A percentile compares a stretch with the other conserved stretches of the same genome.
Evolutionary conservation across 768 basidiomycete genomes (phyloP).

Genomic region (Trametes villosa): DNA sequence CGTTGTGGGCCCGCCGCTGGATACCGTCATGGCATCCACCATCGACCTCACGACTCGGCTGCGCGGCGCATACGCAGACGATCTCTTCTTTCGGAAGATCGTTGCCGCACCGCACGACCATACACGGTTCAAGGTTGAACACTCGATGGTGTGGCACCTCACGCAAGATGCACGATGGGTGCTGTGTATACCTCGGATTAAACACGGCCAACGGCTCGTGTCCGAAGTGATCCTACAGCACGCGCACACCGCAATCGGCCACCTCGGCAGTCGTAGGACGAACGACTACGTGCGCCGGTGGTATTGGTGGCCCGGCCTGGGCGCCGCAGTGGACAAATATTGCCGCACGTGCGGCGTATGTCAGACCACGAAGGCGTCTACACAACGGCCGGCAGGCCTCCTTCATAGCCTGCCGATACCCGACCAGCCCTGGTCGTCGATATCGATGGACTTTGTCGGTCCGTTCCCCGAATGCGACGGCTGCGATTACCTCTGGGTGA

Average conservation of each 20-base stretch:
- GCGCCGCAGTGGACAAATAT: slow-evolving; percentile 22
- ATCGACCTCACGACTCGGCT: too few relatives aligned
- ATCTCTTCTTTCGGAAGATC: too few relatives aligned
- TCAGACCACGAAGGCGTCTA: slow-evolving; percentile 22
- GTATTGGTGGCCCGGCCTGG: slow-evolving; percentile 42
- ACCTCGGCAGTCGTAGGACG: slow-evolving; percentile 36
- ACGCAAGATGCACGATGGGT: too few relatives aligned
- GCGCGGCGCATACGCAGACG: too few relatives aligned
- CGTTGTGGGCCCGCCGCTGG: too few relatives aligned
- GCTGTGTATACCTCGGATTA: neutral
- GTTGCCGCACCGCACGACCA: too few relatives aligned
- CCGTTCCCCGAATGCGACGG: slow-evolving; percentile 36
- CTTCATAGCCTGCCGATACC: slow-evolving; percentile 38
- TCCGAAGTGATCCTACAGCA: slow-evolving; percentile 30
- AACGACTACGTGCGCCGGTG: slow-evolving; percentile 36
- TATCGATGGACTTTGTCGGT: slow-evolving; percentile 47
- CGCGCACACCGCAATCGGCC: slow-evolving; percentile 39
- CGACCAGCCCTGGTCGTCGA: slow-evolving; percentile 39
- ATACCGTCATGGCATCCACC: too few relatives aligned
- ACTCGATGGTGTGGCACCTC: too few relatives aligned
- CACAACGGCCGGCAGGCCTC: slow-evolving; percentile 31
- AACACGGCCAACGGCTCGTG: neutral
- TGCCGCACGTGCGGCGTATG: slow-evolving; percentile 28
- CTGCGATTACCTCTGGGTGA: slow-evolving; percentile 32
- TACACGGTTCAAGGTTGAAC: too few relatives aligned